Conservation (phyloP, 441 rosid genomes). For the Corymbia calophylla region DNA sequence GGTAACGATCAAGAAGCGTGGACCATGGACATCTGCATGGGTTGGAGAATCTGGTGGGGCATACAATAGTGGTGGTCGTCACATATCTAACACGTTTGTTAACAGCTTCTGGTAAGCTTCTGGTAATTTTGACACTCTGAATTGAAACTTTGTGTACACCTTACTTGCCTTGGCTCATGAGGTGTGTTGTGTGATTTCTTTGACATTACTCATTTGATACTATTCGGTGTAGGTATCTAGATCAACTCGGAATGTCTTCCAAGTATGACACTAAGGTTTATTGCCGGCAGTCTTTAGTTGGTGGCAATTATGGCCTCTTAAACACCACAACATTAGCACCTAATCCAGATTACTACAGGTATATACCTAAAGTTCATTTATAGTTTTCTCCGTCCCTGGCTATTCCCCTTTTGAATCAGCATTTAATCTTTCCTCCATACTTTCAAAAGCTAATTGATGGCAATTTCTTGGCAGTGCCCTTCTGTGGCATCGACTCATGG, state of each 20-base stretch:
- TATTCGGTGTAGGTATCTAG: not conserved
- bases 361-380: not conserved
- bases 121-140: slow-evolving; percentile 38
- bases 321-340: not conserved
- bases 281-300: not conserved
- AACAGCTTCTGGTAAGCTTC: slow-evolving; percentile 98
- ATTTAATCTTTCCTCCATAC: not conserved
- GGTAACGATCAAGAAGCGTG: slow-evolving; percentile 44
- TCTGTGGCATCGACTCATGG: slow-evolving; percentile 97
- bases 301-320: not conserved
- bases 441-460: not conserved
- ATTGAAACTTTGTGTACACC: not conserved
- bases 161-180: not conserved
- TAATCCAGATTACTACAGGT: not conserved
- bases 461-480: slow-evolving; percentile 45
- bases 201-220: not conserved
- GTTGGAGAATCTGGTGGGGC: slow-evolving; percentile 99
- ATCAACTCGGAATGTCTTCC: not conserved
- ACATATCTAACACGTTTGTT: slow-evolving; percentile 74
- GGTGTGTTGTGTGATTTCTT: not conserved
- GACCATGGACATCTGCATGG: slow-evolving; percentile 96
- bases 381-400: not conserved
- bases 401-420: not conserved
- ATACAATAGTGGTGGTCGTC: slow-evolving; percentile 85
- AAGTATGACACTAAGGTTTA: not conserved